A percentile compares a stretch with the other conserved stretches of the same genome.
Evolutionary conservation across 495 filamentous ascomycete genomes (phyloP).

Genomic region (Opeltia flavorubescens): DNA sequence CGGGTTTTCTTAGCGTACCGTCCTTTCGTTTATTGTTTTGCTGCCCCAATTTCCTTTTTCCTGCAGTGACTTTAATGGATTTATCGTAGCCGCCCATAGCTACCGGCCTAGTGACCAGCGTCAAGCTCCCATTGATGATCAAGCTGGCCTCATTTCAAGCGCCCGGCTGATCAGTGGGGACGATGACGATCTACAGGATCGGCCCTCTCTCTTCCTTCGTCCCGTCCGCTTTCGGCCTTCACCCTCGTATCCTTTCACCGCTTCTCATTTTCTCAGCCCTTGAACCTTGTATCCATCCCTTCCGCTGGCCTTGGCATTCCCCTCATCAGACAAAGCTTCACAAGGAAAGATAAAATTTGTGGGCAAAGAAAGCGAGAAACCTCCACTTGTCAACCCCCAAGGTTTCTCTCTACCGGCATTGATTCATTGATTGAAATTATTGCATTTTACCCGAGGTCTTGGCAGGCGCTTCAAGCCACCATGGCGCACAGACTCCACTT

Average conservation of each 20-base stretch:
- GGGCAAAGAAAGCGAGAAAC: neutral
- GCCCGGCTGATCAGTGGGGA: constrained; percentile 5
- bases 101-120: too few species aligned
- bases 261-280: constrained; percentile 3
- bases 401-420: too few species aligned
- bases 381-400: neutral
- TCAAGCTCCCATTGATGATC: too few species aligned
- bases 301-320: neutral
- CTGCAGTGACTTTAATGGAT: too few species aligned
- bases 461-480: neutral
- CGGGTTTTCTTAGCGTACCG: too few species aligned
- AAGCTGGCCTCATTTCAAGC: neutral
- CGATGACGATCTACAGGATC: constrained; percentile 10
- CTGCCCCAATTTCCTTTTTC: too few species aligned
- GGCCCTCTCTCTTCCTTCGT: constrained; percentile 12
- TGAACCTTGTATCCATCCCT: neutral
- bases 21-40: too few species aligned
- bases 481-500: neutral
- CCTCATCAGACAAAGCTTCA: neutral
- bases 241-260: constrained; percentile 5
- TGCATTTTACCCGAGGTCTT: too few species aligned
- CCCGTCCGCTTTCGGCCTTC: constrained; percentile 14
- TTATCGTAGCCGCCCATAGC: too few species aligned
- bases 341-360: neutral
- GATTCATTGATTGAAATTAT: too few species aligned